Evolutionary conservation across 805 yeast species (phyloP).

Genomic region (Scheffersomyces lignosus): DNA sequence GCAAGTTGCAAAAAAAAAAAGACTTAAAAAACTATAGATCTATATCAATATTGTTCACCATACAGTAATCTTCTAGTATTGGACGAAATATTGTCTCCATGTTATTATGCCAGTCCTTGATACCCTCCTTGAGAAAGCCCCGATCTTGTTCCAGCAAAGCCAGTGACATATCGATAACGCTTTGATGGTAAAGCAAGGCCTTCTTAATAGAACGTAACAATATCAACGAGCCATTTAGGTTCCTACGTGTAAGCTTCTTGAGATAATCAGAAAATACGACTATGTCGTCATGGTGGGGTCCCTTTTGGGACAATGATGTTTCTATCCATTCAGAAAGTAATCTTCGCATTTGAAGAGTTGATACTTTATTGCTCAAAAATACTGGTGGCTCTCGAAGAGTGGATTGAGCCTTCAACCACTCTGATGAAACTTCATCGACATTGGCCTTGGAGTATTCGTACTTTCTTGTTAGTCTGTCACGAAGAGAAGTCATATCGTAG

Average conservation of each 20-base stretch:
- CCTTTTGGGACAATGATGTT: constrained; percentile 27
- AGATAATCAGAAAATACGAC: constrained; percentile 18
- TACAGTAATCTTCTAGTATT: constrained; percentile 7
- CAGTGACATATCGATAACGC: constrained; percentile 3
- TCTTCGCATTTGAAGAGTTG: constrained; percentile 7
- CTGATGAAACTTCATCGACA: constrained; percentile 13
- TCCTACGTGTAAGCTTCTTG: constrained; percentile 14
- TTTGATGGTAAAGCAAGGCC: constrained; percentile 6
- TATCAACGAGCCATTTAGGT: constrained; percentile 16
- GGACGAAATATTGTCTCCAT: constrained; percentile 4
- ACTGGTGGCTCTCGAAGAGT: constrained; percentile 7
- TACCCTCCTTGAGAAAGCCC: constrained; percentile 9
- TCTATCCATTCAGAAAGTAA: constrained; percentile 27
- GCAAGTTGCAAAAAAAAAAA: too few relatives aligned
- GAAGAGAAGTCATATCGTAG: constrained; percentile 24
- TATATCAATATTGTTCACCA: constrained; percentile 4
- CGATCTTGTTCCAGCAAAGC: background rate
- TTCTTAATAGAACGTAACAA: constrained; percentile 13
- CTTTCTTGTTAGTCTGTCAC: constrained; percentile 22
- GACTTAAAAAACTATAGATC: too few relatives aligned
- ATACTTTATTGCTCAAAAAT: constrained; percentile 5
- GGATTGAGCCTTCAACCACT: constrained; percentile 23
- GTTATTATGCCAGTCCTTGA: constrained; percentile 20
- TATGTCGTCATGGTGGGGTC: constrained; percentile 37
- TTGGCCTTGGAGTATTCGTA: constrained; percentile 9